Conservation (phyloP, 805 yeast genomes). For the Nakazawaea laoshanensis region DNA sequence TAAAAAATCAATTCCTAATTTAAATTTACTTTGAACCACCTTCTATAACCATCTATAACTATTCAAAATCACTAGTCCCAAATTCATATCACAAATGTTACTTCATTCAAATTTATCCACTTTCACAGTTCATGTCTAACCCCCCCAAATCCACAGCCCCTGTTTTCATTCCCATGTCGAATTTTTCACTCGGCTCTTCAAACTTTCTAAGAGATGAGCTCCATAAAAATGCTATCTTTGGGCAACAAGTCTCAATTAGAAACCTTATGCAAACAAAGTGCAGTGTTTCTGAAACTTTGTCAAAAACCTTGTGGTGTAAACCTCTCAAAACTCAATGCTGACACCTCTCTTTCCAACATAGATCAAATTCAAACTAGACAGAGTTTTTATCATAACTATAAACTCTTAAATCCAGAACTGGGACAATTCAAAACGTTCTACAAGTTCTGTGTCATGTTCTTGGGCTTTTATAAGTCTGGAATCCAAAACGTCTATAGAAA, state of each 20-base stretch:
- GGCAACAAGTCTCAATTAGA: not conserved
- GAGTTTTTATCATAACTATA: not conserved
- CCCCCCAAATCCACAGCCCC: no score
- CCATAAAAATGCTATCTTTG: not conserved
- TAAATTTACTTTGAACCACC: no score
- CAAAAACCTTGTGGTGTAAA: no score
- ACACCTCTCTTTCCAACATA: constrained; percentile 7
- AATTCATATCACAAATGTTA: no score
- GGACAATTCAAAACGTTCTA: constrained; percentile 10
- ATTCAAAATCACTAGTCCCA: no score
- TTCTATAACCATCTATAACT: no score
- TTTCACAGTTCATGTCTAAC: no score
- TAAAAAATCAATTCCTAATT: no score
- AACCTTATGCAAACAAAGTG: not conserved
- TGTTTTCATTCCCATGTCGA: no score
- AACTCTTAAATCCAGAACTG: constrained; percentile 3
- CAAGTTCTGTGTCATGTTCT: constrained; percentile 15
- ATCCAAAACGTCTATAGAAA: constrained; percentile 47
- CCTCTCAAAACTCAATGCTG: constrained; percentile 1
- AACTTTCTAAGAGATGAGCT: no score
- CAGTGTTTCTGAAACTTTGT: constrained; percentile 2
- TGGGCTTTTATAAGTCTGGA: constrained; percentile 52
- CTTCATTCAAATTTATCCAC: no score
- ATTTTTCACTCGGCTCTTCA: no score
- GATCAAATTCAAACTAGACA: constrained; percentile 3